These are phyloP conservation scores for Botryosphaeria dothidea DNA, from an alignment of 2,329 filamentous ascomycete genomes.

Conservation along the genomic window DNA sequence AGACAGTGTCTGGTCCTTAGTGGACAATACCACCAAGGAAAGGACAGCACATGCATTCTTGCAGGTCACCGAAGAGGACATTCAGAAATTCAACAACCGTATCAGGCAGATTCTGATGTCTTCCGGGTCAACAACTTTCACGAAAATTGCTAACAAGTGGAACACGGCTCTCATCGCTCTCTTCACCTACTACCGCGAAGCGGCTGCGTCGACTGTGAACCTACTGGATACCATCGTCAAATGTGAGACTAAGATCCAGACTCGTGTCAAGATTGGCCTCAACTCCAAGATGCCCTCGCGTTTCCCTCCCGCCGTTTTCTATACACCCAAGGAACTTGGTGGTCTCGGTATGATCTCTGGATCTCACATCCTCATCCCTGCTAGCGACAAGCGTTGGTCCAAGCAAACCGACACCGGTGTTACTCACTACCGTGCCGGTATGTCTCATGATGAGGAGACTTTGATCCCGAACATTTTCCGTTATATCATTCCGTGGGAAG, in stretches of 20 bases:
- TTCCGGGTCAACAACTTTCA: constrained; percentile 98
- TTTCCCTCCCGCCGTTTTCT: constrained; percentile 98
- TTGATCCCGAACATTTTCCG: constrained; percentile 98
- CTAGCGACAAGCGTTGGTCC: constrained; percentile 96
- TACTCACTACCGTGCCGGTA: constrained; percentile 94
- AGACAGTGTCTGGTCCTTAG: constrained; percentile 96
- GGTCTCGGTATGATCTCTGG: constrained; percentile 98
- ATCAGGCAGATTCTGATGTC: constrained; percentile 99
- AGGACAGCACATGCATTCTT: constrained; percentile 96
- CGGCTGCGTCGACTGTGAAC: constrained; percentile 91
- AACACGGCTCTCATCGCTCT: constrained; percentile 96
- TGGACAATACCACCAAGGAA: constrained; percentile 95
- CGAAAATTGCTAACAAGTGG: constrained; percentile 99
- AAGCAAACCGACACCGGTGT: constrained; percentile 98
- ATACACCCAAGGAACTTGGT: constrained; percentile 96
- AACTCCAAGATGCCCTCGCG: constrained; percentile 99
- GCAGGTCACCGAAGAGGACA: constrained; percentile 96
- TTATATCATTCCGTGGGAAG: constrained; percentile 99
- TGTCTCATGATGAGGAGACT: constrained; percentile 98
- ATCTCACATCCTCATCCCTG: constrained; percentile 94
- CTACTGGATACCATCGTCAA: constrained; percentile 97
- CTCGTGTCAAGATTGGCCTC: constrained; percentile 94
- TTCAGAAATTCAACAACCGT: constrained; percentile 98
- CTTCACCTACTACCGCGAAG: constrained; percentile 98
- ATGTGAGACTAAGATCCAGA: constrained; percentile 99